Percentiles rank a stretch among this genome's conserved stretches.
phyloP scores from a whole-genome alignment of 139 green algal genomes.

The Chlorella ohadii region DNA sequence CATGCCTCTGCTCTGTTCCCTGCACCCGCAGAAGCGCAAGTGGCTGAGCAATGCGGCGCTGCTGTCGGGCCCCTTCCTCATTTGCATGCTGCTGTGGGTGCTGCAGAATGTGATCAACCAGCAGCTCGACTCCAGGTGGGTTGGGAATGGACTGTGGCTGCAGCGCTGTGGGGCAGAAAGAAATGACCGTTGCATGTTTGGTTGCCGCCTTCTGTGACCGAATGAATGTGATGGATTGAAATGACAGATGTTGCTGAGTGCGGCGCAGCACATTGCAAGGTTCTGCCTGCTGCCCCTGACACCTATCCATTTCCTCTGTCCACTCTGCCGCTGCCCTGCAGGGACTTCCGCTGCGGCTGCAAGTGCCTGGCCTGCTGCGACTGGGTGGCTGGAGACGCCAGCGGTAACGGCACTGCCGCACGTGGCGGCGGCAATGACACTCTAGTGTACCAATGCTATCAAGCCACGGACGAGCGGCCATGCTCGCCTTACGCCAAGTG shows the following conservation, averaged over 20 bases:
- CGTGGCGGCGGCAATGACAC: neutral
- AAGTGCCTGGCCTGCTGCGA: constrained; percentile 67
- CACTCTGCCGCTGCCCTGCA: no score
- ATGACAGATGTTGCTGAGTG: no score
- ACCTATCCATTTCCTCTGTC: no score
- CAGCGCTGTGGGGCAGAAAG: no score
- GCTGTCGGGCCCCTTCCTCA: constrained; percentile 54
- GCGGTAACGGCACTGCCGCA: neutral
- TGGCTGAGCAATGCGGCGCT: constrained; percentile 57
- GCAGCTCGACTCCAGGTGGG: constrained; percentile 45
- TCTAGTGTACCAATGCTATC: constrained; percentile 56
- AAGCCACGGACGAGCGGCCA: constrained; percentile 45
- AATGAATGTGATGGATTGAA: no score
- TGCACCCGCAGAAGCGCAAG: constrained; percentile 43
- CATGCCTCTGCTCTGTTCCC: neutral
- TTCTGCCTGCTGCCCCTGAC: no score
- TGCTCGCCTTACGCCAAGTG: constrained; percentile 73
- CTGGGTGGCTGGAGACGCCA: constrained; percentile 36
- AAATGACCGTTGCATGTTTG: no score
- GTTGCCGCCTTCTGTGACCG: no score
- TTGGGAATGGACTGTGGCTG: no score
- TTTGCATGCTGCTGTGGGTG: constrained; percentile 63
- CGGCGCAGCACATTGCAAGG: no score
- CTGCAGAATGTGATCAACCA: constrained; percentile 67
- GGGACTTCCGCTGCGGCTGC: constrained; percentile 64